These are phyloP conservation scores for Pecoramyces ruminantium DNA, from an alignment of 192 early-diverging fungal species.

Conservation along the genomic window DNA sequence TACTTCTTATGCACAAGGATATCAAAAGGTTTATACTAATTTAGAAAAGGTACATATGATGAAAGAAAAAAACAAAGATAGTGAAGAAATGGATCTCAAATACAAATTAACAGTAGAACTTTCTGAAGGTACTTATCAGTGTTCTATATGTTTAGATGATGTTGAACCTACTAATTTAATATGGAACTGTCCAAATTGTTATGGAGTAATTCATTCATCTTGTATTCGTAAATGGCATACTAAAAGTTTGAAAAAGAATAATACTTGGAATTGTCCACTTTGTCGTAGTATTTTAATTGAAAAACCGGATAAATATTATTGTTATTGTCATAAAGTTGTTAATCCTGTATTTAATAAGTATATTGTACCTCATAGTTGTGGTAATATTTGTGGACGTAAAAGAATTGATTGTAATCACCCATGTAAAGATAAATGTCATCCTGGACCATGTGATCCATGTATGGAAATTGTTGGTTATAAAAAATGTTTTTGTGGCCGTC, in stretches of 20 bases:
- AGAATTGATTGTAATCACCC: slow-evolving; percentile 62
- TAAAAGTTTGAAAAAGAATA: background rate
- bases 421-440: background rate
- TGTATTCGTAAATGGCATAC: too few species aligned
- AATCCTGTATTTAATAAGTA: slow-evolving; percentile 49
- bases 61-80: too few species aligned
- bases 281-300: slow-evolving; percentile 53
- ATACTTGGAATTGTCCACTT: slow-evolving; percentile 76
- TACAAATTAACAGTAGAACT: too few species aligned
- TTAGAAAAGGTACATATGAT: too few species aligned
- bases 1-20: too few species aligned
- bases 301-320: slow-evolving; percentile 57
- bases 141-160: too few species aligned
- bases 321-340: slow-evolving; percentile 69
- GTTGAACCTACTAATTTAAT: too few species aligned
- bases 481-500: slow-evolving; percentile 87
- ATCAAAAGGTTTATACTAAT: too few species aligned
- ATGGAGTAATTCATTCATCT: too few species aligned
- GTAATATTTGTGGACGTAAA: slow-evolving; percentile 50
- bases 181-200: too few species aligned
- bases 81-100: too few species aligned
- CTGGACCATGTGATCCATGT: background rate
- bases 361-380: slow-evolving; percentile 70
- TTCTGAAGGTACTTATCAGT: too few species aligned
- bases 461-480: slow-evolving; percentile 4